Conservation (phyloP, 179 eudicot genomes). For the Camellia oleifera region DNA sequence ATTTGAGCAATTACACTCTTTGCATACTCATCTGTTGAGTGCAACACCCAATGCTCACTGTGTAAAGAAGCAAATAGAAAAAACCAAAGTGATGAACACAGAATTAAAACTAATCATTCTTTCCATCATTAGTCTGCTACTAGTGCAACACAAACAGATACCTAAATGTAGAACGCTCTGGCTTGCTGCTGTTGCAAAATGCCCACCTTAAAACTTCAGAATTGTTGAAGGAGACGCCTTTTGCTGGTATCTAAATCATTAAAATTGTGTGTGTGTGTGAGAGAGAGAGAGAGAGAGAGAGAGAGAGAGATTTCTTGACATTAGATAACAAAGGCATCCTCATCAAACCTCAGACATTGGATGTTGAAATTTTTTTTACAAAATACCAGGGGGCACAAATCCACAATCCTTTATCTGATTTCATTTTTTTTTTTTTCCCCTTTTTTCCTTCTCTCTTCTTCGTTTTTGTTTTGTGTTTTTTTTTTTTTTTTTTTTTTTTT, state of each 20-base stretch:
- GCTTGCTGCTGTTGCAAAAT: conserved; percentile 89
- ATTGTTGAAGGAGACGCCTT: conserved; percentile 66
- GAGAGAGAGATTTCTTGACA: background rate
- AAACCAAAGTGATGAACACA: background rate
- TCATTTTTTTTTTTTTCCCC: background rate
- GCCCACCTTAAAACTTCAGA: conserved; percentile 75
- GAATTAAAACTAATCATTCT: background rate
- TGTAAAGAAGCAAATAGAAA: conserved; percentile 9
- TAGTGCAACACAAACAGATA: conserved; percentile 21
- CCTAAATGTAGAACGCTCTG: conserved; percentile 69
- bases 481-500: too few species aligned
- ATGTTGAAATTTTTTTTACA: background rate
- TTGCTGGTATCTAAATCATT: conserved; percentile 54
- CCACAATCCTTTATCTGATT: background rate
- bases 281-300: background rate
- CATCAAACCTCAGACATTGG: background rate
- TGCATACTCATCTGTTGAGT: conserved; percentile 82
- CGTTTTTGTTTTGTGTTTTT: too few species aligned
- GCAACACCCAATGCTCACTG: conserved; percentile 91
- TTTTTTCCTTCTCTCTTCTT: background rate
- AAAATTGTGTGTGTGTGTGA: background rate
- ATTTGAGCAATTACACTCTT: conserved; percentile 55
- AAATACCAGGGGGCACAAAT: background rate
- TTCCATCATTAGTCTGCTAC: background rate
- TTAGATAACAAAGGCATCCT: background rate